Conservation (phyloP, 306 rosid species). For the Dryas alaskensis region DNA sequence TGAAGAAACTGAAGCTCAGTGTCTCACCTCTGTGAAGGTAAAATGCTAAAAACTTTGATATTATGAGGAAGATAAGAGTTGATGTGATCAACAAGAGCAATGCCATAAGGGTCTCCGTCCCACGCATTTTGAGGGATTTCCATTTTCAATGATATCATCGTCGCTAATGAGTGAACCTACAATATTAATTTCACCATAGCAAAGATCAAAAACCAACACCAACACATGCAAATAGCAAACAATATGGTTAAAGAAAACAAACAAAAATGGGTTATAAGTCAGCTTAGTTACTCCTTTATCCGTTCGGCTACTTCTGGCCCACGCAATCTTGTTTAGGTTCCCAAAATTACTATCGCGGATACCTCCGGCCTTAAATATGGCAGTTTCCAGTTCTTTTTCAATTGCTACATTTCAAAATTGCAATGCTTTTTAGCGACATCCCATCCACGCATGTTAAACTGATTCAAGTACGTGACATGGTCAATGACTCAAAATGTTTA, state of each 20-base stretch:
- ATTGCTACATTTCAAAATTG: constrained; percentile 62
- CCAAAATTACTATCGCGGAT: constrained; percentile 74
- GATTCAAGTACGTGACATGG: constrained; percentile 24
- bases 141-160: constrained; percentile 81
- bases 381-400: constrained; percentile 82
- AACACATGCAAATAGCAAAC: background rate
- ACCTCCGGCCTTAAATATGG: constrained; percentile 84
- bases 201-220: background rate
- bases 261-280: constrained; percentile 13
- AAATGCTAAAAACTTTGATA: constrained; percentile 64
- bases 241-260: constrained; percentile 1
- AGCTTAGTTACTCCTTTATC: constrained; percentile 81
- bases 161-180: constrained; percentile 88
- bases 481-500: background rate
- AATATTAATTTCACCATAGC: constrained; percentile 13
- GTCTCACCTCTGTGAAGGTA: constrained; percentile 82
- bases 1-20: background rate
- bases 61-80: constrained; percentile 69
- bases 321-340: constrained; percentile 68
- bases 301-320: constrained; percentile 94
- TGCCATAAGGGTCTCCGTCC: constrained; percentile 70
- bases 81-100: constrained; percentile 55
- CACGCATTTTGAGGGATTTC: constrained; percentile 76
- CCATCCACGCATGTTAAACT: constrained; percentile 27
- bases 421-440: constrained; percentile 33